Evolutionary conservation across 495 filamentous ascomycete species (phyloP), one percentile per base, ranked within the genome.

Genomic region (Xylaria acuta): DNA sequence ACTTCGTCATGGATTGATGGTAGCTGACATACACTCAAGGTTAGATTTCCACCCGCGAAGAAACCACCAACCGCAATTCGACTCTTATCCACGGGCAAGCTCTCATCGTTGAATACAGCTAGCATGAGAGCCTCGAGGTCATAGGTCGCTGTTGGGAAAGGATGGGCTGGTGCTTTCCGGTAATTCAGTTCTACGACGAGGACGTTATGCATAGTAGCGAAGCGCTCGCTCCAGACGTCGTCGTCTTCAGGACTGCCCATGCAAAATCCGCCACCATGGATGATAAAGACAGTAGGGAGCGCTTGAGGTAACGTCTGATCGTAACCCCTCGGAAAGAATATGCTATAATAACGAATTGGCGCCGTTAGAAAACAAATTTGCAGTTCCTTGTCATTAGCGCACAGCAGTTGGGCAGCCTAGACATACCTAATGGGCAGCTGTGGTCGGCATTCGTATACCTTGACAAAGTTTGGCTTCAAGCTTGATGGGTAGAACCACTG

Each of bases 181-280:
- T 56, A 56, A 14, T 56, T 56, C 2, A 56, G 27, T 56, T 56
- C 53, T 32, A 56, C 14, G 53, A 56, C 53, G 3, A 54, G 51
- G 11, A 18, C 3, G 53, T 56, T 56, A 56, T 56, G 53, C 53
- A 56, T 56, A 7, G 53, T 32, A 6, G 25, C 25, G 51, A 54
- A 54, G 25, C 80, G 81, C 60, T 82, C 82, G 32, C 56, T 59
- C 56, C 34, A 59, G 7, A 38, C 20, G 32, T 59, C 56, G 32
- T 59, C 22, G 12, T 54, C 51, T 54, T 30, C 51, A 27, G 51
- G 51, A 6, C 56, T n/a, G 16, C 83, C 81, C 30, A 84, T 6
- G 47, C 77, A 77, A 72, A 83, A 85, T 18, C 80, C 83, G 60
- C 83, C 82, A 71, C 83, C 82, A 70, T 84, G 81, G 73, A 81